These are phyloP conservation scores for Scheffersomyces ergatensis DNA, from an alignment of 805 yeast species.

Conservation along the genomic window DNA sequence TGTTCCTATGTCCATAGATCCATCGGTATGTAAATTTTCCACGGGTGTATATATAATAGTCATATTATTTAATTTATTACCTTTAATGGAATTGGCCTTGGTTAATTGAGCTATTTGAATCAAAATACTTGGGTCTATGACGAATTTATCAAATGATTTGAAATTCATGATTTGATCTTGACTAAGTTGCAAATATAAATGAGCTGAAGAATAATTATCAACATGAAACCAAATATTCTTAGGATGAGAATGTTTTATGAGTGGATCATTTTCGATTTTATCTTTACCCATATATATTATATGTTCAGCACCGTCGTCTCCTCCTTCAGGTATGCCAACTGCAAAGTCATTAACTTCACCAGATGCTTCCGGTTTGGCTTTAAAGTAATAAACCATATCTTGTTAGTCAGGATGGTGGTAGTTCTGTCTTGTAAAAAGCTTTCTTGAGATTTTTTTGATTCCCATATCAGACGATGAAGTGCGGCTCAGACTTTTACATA, in stretches of 20 bases:
- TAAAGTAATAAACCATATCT: slow-evolving; percentile 35
- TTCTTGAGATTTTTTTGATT: too few species aligned
- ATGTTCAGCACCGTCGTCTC: slow-evolving; percentile 23
- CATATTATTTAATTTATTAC: slow-evolving; percentile 65
- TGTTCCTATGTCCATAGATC: slow-evolving; percentile 75
- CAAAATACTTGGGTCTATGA: slow-evolving; percentile 43
- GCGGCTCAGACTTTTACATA: too few species aligned
- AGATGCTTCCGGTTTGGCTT: slow-evolving; percentile 10
- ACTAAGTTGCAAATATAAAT: slow-evolving; percentile 61
- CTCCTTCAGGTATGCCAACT: slow-evolving; percentile 11
- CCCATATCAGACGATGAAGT: too few species aligned
- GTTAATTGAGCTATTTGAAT: slow-evolving; percentile 63
- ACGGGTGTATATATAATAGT: slow-evolving; percentile 74
- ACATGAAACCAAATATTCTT: slow-evolving; percentile 81
- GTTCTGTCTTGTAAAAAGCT: too few species aligned
- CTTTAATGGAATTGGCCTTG: slow-evolving; percentile 74
- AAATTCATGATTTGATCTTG: slow-evolving; percentile 41
- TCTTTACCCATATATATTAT: slow-evolving; percentile 69
- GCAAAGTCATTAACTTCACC: slow-evolving; percentile 16
- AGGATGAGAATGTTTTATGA: slow-evolving; percentile 60
- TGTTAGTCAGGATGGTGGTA: too few species aligned
- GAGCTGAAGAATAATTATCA: slow-evolving; percentile 74
- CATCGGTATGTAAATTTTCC: slow-evolving; percentile 62
- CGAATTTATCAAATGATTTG: slow-evolving; percentile 36
- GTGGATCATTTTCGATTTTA: slow-evolving; percentile 59